phyloP scores from a whole-genome alignment of 2,329 filamentous ascomycete genomes.

The Colletotrichum orbiculare region DNA sequence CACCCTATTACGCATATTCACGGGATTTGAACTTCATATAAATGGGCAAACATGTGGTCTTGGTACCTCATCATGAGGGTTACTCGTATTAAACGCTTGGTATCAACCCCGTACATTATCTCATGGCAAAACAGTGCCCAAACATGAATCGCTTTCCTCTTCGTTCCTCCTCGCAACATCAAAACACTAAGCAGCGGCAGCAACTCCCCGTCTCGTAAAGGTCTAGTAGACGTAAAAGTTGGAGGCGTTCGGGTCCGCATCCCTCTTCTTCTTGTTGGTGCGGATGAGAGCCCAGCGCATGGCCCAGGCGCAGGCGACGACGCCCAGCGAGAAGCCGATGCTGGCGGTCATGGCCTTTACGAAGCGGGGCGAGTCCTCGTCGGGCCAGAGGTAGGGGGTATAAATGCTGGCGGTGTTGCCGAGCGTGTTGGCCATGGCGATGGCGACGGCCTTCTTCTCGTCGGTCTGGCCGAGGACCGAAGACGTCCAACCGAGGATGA shows the following conservation, averaged over 20 bases:
- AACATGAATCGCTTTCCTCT: neutral
- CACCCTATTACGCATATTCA: neutral
- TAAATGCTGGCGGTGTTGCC: conserved; percentile 37
- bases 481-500: conserved; percentile 57
- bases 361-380: conserved; percentile 32
- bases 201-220: neutral
- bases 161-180: neutral
- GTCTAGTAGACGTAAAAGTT: conserved; percentile 46
- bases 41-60: no score
- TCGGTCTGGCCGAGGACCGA: conserved; percentile 55
- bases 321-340: conserved; percentile 45
- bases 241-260: conserved; percentile 38
- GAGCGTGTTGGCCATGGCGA: conserved; percentile 44
- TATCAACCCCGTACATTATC: no score
- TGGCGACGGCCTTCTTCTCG: conserved; percentile 58
- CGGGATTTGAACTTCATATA: neutral
- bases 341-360: conserved; percentile 39
- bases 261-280: conserved; percentile 48
- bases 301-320: conserved; percentile 50
- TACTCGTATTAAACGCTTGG: no score
- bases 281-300: conserved; percentile 48
- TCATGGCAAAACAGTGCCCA: no score
- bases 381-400: conserved; percentile 39
- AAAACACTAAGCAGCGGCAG: neutral
- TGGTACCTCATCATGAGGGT: no score